A percentile compares a stretch with the other conserved stretches of the same genome.
phyloP scores from a whole-genome alignment of 495 filamentous ascomycete genomes.

The Astrothelium subdiscretum region DNA sequence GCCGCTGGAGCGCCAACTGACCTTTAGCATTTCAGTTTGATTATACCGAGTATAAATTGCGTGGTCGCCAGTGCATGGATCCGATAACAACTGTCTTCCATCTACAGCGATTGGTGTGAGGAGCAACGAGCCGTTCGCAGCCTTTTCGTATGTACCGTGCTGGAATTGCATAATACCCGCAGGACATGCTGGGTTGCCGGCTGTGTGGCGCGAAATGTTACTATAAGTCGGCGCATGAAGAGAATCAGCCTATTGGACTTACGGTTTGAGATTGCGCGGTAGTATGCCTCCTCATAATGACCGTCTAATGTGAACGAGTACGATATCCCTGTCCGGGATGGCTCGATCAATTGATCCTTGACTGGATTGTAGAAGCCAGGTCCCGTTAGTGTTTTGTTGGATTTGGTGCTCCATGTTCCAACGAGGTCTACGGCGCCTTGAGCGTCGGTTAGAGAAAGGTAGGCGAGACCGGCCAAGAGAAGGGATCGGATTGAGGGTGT shows the following conservation, averaged over 20 bases:
- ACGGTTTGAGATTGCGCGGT: slow-evolving; percentile 66
- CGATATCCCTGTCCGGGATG: slow-evolving; percentile 60
- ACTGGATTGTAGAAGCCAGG: slow-evolving; percentile 65
- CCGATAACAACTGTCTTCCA: slow-evolving; percentile 58
- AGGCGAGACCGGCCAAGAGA: neutral
- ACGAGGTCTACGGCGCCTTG: slow-evolving; percentile 32
- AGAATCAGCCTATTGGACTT: slow-evolving; percentile 22
- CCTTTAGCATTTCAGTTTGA: slow-evolving; percentile 53
- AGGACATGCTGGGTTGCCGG: slow-evolving; percentile 52
- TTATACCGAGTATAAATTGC: slow-evolving; percentile 58
- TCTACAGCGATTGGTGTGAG: slow-evolving; percentile 56
- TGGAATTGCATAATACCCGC: slow-evolving; percentile 67
- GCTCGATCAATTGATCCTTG: slow-evolving; percentile 58
- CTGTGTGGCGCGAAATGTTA: slow-evolving; percentile 28
- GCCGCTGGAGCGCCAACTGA: slow-evolving; percentile 21
- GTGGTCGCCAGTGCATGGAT: slow-evolving; percentile 46
- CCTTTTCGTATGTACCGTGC: slow-evolving; percentile 51
- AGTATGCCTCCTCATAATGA: slow-evolving; percentile 62
- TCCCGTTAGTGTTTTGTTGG: slow-evolving; percentile 58
- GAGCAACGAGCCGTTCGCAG: slow-evolving; percentile 45
- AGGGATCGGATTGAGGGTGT: neutral
- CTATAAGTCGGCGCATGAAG: neutral
- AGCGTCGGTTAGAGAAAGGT: neutral
- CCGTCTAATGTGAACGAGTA: slow-evolving; percentile 69
- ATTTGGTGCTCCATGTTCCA: slow-evolving; percentile 73